phyloP scores from a whole-genome alignment of 768 basidiomycete species.

The Lactarius tabidus region DNA sequence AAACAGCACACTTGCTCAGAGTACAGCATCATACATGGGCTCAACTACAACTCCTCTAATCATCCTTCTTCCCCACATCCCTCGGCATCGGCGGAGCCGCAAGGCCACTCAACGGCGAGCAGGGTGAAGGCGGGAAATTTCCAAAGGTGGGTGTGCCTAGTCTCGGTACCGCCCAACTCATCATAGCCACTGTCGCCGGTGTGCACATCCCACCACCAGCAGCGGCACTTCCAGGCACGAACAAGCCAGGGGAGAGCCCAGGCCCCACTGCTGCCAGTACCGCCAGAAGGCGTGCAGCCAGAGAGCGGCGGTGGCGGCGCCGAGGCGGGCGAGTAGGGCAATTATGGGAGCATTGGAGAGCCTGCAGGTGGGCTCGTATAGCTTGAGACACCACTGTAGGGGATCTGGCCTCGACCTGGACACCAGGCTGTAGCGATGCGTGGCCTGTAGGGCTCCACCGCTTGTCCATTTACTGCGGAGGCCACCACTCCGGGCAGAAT shows the following conservation, averaged over 20 bases:
- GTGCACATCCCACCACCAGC: background rate
- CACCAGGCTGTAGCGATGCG: constrained; percentile 31
- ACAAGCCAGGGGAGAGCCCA: constrained; percentile 15
- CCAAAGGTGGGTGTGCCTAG: constrained; percentile 26
- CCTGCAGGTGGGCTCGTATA: constrained; percentile 36
- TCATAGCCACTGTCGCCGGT: constrained; percentile 31
- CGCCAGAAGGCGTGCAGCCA: background rate
- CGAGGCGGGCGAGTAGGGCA: constrained; percentile 31
- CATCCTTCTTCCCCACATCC: constrained; percentile 7
- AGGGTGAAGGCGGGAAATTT: constrained; percentile 38
- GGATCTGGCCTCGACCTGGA: constrained; percentile 49
- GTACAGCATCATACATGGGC: background rate
- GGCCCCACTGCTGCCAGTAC: constrained; percentile 14
- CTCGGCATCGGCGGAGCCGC: constrained; percentile 4
- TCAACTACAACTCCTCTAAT: background rate
- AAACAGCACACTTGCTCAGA: background rate
- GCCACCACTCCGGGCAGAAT: constrained; percentile 46
- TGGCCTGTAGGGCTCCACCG: constrained; percentile 43
- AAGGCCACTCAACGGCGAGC: constrained; percentile 25
- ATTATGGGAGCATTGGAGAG: constrained; percentile 32
- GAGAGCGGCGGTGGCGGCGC: constrained; percentile 8
- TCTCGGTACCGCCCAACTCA: constrained; percentile 26
- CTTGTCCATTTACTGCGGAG: constrained; percentile 68
- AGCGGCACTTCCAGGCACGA: constrained; percentile 10
- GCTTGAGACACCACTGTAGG: constrained; percentile 25